These are phyloP conservation scores for Hyaloperonospora brassicae DNA, from an alignment of 352 stramenopile species.

Conservation along the genomic window DNA sequence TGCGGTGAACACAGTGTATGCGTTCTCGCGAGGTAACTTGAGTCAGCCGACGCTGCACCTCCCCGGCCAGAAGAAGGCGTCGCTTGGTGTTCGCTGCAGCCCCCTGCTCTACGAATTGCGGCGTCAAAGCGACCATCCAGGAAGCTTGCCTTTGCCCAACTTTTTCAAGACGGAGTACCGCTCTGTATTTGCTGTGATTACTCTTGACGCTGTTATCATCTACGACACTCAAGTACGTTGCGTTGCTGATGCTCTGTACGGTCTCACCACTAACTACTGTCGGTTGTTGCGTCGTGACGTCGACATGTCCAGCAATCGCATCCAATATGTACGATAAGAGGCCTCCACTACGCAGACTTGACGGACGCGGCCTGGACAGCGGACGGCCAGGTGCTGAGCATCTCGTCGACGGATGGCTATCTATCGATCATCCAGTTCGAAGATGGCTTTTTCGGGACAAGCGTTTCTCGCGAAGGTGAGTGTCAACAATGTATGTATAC, in stretches of 20 bases:
- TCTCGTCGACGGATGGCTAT: conserved; percentile 95
- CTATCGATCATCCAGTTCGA: conserved; percentile 90
- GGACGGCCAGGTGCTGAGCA: conserved; percentile 87
- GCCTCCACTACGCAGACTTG: conserved; percentile 92
- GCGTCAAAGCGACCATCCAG: conserved; percentile 5
- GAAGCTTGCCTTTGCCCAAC: conserved; percentile 22
- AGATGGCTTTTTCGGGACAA: conserved; percentile 71
- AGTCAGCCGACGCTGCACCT: conserved; percentile 89
- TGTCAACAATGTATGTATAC: neutral
- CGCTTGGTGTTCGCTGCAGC: conserved; percentile 89
- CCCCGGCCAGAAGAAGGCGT: conserved; percentile 88
- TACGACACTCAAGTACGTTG: conserved; percentile 89
- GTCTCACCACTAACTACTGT: conserved; percentile 2
- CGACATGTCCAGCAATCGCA: conserved; percentile 41
- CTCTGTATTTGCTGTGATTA: conserved; percentile 91
- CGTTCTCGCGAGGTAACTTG: conserved; percentile 91
- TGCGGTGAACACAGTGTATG: conserved; percentile 84
- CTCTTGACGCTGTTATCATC: conserved; percentile 89
- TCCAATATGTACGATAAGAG: conserved; percentile 85
- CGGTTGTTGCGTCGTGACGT: neutral
- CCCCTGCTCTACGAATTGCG: conserved; percentile 89
- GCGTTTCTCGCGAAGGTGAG: conserved; percentile 24
- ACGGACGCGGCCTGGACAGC: conserved; percentile 90
- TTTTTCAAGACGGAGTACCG: conserved; percentile 79
- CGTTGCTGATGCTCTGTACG: neutral